Evolutionary conservation across 192 early-diverging fungal species (phyloP), one percentile per base, ranked within the genome.

Genomic region (Coemansia sp.): DNA sequence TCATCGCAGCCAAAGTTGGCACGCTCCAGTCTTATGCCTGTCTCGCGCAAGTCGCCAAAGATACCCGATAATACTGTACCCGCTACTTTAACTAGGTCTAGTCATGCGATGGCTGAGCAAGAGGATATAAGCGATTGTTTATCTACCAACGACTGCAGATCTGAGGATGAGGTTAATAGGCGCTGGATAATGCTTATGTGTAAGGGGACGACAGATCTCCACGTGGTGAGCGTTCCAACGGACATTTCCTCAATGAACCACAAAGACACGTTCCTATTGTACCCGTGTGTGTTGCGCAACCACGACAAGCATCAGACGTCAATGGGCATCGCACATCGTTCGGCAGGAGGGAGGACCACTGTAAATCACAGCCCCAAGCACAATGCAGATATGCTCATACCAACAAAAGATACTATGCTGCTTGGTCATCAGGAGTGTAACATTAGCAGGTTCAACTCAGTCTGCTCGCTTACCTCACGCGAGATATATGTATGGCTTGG

Each of bases 131-230:
- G 38, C 14, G 38, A 44, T 44, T 44, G 38, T 44, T 3, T 44
- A 1, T 44, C 38, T 16, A 28, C 47, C 21, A n/a, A 47, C 10
- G 6, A 51, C 28, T 10, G 27, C 21, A 26, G 38, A 23, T 25
- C 22, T 9, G 26, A 64, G 21, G 58, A 47, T 49, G 24, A 34
- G 10, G 56, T 60, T 27, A 61, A 73, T 19, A 52, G 57, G 16
- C 76, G 69, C 38, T 81, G 78, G 78, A 61, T 59, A 12, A 54
- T 81, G 73, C 65, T 81, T 32, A 74, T 69, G 56, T 81, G 78
- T 52, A 81, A 75, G 62, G 78, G 78, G 5, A 71, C 68, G 54
- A 24, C 63, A 31, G 68, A 81, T 31, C 73, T 81, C 23, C 73
- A 81, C 16, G 59, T 81, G 7, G 73, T 76, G 51, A 76, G 65